These are phyloP conservation scores for Logfia minima DNA, from an alignment of 129 eudicot genomes.

Conservation along the genomic window DNA sequence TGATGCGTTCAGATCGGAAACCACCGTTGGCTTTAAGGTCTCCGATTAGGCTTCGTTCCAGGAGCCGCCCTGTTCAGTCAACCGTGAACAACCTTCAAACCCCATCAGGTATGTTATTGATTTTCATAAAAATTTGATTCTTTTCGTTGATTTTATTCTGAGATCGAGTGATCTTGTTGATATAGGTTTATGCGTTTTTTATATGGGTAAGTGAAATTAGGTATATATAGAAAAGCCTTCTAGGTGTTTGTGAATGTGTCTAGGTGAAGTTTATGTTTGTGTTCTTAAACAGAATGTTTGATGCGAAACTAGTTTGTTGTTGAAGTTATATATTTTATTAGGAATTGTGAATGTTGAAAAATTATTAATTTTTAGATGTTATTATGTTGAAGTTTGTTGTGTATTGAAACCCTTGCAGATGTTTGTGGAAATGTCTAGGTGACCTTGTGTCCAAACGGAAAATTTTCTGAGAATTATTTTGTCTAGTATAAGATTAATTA, in stretches of 20 bases:
- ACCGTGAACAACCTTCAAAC: slow-evolving; percentile 35
- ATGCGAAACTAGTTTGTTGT: slow-evolving; percentile 1
- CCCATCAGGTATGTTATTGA: slow-evolving; percentile 43
- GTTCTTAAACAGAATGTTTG: neutral
- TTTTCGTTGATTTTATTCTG: neutral
- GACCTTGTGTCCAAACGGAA: neutral
- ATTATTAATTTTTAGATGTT: neutral
- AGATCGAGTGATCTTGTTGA: neutral
- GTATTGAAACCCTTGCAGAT: neutral
- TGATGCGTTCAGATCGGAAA: slow-evolving; percentile 64
- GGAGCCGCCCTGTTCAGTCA: slow-evolving; percentile 48
- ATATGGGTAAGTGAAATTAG: neutral
- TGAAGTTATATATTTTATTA: neutral
- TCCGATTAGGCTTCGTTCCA: slow-evolving; percentile 77
- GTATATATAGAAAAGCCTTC: neutral
- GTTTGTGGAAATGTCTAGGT: neutral
- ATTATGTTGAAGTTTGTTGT: neutral
- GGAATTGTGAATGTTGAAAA: neutral
- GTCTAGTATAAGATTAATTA: neutral
- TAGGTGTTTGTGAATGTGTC: slow-evolving; percentile 28
- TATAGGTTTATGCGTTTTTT: neutral
- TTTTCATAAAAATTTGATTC: neutral
- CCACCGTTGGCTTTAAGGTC: slow-evolving; percentile 76
- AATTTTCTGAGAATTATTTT: neutral
- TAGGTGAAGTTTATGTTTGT: neutral